Conservation (phyloP, 169 alveolate species). For the Blepharisma undulans region DNA sequence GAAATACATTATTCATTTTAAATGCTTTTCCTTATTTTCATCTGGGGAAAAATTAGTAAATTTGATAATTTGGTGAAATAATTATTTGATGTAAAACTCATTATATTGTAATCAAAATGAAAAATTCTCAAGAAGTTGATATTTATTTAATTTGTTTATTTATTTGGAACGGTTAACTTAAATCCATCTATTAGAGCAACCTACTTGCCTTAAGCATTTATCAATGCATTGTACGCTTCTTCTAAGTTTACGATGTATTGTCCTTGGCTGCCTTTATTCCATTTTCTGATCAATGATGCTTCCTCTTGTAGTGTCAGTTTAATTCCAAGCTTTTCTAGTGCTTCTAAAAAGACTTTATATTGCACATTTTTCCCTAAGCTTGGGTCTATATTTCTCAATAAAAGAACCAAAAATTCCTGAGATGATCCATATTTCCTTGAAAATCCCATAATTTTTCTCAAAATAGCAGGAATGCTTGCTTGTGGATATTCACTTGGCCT, state of each 20-base stretch:
- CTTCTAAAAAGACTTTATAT: conserved; percentile 68
- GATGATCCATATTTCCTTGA: conserved; percentile 55
- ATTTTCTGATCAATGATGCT: conserved; percentile 69
- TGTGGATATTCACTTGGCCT: conserved; percentile 80
- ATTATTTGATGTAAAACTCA: no score
- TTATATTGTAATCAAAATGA: neutral
- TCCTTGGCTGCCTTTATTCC: conserved; percentile 45
- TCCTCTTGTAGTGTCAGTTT: conserved; percentile 70
- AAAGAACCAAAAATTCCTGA: conserved; percentile 62
- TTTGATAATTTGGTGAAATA: neutral
- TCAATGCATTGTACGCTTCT: conserved; percentile 60
- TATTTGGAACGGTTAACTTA: neutral
- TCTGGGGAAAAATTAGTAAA: neutral
- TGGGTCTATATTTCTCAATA: conserved; percentile 66
- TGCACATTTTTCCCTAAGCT: conserved; percentile 64
- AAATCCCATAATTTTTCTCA: conserved; percentile 63
- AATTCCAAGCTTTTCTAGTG: conserved; percentile 59
- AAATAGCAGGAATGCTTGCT: conserved; percentile 62
- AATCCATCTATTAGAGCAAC: neutral
- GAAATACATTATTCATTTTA: no score
- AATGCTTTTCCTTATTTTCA: neutral
- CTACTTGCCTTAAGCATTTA: neutral
- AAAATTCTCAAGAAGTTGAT: no score
- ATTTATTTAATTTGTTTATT: no score
- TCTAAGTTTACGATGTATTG: conserved; percentile 54